A percentile compares a stretch with the other conserved stretches of the same genome.
Conservation (phyloP, 495 filamentous ascomycete species). For the Penicillium cinerascens region DNA sequence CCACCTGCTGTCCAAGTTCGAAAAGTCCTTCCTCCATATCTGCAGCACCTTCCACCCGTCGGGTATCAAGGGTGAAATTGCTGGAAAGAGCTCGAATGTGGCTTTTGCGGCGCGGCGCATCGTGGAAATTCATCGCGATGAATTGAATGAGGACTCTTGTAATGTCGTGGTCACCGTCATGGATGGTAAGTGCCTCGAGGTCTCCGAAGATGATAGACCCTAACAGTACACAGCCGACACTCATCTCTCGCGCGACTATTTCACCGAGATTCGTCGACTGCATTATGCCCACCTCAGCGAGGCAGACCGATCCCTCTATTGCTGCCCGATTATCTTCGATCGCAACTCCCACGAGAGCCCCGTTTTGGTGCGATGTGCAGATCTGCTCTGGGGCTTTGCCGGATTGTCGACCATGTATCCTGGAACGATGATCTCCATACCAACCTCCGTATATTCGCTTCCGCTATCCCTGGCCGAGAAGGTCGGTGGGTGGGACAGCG, state of each 20-base stretch:
- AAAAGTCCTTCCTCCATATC: slow-evolving; percentile 57
- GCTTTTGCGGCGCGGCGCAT: slow-evolving; percentile 62
- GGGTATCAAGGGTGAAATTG: slow-evolving; percentile 58
- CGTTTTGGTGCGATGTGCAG: slow-evolving; percentile 62
- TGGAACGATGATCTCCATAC: slow-evolving; percentile 56
- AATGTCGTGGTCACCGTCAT: slow-evolving; percentile 67
- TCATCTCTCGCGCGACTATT: slow-evolving; percentile 63
- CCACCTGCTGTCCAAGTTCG: slow-evolving; percentile 50
- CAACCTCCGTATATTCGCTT: slow-evolving; percentile 67
- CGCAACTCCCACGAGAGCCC: slow-evolving; percentile 65
- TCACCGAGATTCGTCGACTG: slow-evolving; percentile 56
- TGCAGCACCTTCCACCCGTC: slow-evolving; percentile 59
- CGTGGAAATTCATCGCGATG: slow-evolving; percentile 47
- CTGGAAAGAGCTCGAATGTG: slow-evolving; percentile 67
- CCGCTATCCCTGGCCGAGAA: slow-evolving; percentile 58
- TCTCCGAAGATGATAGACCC: background rate
- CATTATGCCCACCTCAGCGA: slow-evolving; percentile 53
- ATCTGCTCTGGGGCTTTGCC: slow-evolving; percentile 63
- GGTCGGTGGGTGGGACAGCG: slow-evolving; percentile 65
- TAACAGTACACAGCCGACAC: slow-evolving; percentile 53
- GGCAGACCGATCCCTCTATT: slow-evolving; percentile 56
- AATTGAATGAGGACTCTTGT: slow-evolving; percentile 41
- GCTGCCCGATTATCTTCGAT: slow-evolving; percentile 69
- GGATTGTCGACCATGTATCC: slow-evolving; percentile 63
- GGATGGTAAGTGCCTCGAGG: slow-evolving; percentile 50